Evolutionary conservation across 2,329 filamentous ascomycete species (phyloP), one percentile per base, ranked within the genome.

Genomic region (Aspergillus sp.): DNA sequence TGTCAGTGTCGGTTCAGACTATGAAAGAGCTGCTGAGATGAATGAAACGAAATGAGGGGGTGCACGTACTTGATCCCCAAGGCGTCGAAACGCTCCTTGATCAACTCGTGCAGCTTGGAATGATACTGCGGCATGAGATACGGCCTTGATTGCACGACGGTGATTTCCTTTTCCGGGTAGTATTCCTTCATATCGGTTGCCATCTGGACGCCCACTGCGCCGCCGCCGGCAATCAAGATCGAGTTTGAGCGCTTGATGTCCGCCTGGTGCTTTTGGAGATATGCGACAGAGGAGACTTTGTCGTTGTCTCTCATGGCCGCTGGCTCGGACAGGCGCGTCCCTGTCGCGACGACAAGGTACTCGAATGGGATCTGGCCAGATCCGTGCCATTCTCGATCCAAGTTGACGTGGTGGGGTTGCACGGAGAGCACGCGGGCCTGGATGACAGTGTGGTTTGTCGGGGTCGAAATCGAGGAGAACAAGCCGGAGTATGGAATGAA

Each of bases 141-240:
- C 0, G 68, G 61, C 7, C 81, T 68, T 2, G 80, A 82, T 60
- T 82, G 80, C 3, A 83, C 68, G 8, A 83, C 64, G 0, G 75
- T 77, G 4, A 83, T 74, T 3, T 72, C 67, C 57, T 82, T 83
- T 4, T 75, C 71, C 0, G 78, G 79, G 56, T 78, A 81, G 11
- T 73, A 69, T 45, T 77, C 75, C 60, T 79, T 81, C 53, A 81
- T 69, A 57, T 83, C 81, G 0, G 77, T 74, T 0, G 80, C 80
- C 66, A 81, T 75, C 63, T 83, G 78, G 3, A 82, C 76, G 0
- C 80, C 80, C 0, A 82, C 80, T 2, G 80, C 80, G 1, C 80
- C 80, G 3, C 78, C 79, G 2, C 80, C 80, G 3, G 74, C 71
- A n/a, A 77, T 70, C 7, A 73, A 26, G 49, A 73, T 71, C 0